Conservation (phyloP, 2,329 filamentous ascomycete genomes). For the Nemania sp. region DNA sequence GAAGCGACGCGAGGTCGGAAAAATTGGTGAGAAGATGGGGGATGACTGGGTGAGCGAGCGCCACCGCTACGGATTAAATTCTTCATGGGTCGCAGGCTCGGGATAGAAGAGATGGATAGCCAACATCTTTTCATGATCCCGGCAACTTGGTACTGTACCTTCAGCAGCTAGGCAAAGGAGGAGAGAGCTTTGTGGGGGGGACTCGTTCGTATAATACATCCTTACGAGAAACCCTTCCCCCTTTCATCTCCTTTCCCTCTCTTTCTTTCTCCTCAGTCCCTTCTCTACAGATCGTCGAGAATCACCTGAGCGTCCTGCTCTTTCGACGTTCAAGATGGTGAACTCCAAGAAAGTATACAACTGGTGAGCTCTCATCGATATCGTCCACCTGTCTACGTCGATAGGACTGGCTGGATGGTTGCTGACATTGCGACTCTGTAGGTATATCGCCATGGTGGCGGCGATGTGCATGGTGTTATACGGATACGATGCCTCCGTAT, state of each 20-base stretch:
- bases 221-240: background rate
- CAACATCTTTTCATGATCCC: too few species aligned
- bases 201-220: conserved; percentile 7
- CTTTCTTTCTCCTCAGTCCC: background rate
- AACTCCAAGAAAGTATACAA: conserved; percentile 50
- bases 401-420: conserved; percentile 1
- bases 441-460: conserved; percentile 72
- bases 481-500: conserved; percentile 75
- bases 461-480: conserved; percentile 77
- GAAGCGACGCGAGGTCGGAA: conserved; percentile 1
- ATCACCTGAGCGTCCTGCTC: conserved; percentile 16
- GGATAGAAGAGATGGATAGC: background rate
- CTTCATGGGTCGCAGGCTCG: conserved; percentile 6
- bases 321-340: conserved; percentile 40
- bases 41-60: conserved; percentile 3
- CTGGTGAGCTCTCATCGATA: conserved; percentile 42
- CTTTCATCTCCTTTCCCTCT: background rate
- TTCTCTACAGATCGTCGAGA: background rate
- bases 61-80: conserved; percentile 13
- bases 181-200: background rate
- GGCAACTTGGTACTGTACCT: too few species aligned
- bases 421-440: conserved; percentile 31
- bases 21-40: conserved; percentile 11
- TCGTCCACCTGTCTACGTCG: background rate
- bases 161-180: too few species aligned